Conservation (phyloP, 164 flowering plant species). For the Platanus orientalis region DNA sequence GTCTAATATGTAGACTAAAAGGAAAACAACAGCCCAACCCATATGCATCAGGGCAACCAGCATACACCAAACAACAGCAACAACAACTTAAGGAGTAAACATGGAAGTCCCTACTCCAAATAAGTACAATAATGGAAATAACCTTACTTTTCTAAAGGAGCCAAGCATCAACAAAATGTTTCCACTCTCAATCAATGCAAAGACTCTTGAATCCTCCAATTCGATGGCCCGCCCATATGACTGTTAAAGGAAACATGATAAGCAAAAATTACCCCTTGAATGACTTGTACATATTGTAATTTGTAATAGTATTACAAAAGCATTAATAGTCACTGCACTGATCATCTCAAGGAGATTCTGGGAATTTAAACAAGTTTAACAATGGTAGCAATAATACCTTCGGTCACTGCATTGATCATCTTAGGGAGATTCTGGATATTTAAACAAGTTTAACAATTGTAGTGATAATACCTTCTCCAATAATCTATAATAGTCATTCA, state of each 20-base stretch:
- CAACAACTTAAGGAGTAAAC: background rate
- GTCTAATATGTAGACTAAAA: no score
- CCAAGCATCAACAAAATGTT: slow-evolving; percentile 75
- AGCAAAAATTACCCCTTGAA: slow-evolving; percentile 3
- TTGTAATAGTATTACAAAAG: background rate
- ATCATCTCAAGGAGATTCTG: background rate
- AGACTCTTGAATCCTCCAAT: slow-evolving; percentile 64
- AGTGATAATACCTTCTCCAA: no score
- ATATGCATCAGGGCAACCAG: background rate
- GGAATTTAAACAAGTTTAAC: background rate
- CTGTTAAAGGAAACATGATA: slow-evolving; percentile 31
- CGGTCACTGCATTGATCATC: background rate
- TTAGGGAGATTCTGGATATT: background rate
- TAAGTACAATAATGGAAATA: background rate
- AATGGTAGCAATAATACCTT: no score
- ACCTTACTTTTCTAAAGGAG: slow-evolving; percentile 67
- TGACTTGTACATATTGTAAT: slow-evolving; percentile 1
- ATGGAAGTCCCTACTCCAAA: slow-evolving; percentile 1
- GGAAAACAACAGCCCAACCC: background rate
- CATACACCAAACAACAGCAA: background rate
- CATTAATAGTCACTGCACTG: background rate
- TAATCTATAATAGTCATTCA: no score
- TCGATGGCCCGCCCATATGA: slow-evolving; percentile 91
- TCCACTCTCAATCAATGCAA: slow-evolving; percentile 84
- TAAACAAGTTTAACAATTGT: background rate